Percentiles rank a stretch among this genome's conserved stretches.
Conservation (phyloP, 345 rosid genomes). For the Isatis tinctoria region DNA sequence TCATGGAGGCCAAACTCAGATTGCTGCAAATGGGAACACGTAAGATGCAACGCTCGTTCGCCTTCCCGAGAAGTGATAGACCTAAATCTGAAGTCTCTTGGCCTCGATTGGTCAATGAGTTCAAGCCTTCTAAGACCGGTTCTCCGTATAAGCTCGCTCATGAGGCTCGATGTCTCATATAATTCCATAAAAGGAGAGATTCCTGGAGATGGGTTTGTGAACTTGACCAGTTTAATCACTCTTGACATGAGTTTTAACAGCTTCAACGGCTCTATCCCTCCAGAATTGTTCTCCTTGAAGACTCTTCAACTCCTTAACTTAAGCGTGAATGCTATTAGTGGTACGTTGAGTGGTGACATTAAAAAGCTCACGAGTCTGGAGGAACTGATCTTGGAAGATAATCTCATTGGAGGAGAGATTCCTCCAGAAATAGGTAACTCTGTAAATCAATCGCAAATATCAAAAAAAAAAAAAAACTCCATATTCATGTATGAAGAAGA, state of each 20-base stretch:
- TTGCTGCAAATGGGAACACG: no score
- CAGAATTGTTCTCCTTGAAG: constrained; percentile 26
- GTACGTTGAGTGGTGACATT: constrained; percentile 11
- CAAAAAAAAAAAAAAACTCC: no score
- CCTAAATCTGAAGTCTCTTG: neutral
- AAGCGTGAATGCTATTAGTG: constrained; percentile 12
- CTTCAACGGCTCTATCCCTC: constrained; percentile 33
- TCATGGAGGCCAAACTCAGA: constrained; percentile 24
- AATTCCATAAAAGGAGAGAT: constrained; percentile 30
- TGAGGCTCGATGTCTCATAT: neutral
- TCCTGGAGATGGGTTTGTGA: constrained; percentile 31
- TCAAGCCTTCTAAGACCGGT: constrained; percentile 16
- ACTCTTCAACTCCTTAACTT: constrained; percentile 27
- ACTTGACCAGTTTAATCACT: constrained; percentile 23
- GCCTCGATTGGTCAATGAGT: neutral
- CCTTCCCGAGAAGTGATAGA: constrained; percentile 1
- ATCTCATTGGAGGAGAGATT: constrained; percentile 28
- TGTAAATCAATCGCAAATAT: neutral
- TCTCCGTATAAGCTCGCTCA: constrained; percentile 10
- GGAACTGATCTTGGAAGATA: constrained; percentile 18
- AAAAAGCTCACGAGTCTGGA: constrained; percentile 26
- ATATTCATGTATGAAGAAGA: neutral
- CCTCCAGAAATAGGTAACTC: constrained; percentile 29
- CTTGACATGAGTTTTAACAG: constrained; percentile 32
- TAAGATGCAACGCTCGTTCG: constrained; percentile 3